Evolutionary conservation across 371 early-diverging fungal species (phyloP).

Genomic region (Phascolomyces articulosus): DNA sequence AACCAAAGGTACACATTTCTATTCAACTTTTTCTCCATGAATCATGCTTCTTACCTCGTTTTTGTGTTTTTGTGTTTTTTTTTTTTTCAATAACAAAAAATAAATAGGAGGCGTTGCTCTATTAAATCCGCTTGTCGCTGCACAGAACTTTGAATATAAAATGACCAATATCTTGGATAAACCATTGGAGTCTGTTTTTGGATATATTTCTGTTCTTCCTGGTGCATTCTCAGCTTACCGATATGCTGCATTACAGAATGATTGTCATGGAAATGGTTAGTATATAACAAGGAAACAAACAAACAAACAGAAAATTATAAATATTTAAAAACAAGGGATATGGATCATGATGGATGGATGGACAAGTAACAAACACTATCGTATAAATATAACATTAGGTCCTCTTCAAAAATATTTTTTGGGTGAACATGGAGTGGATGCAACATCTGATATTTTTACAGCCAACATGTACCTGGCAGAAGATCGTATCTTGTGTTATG

Average conservation of each 20-base stretch:
- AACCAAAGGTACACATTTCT: constrained; percentile 12
- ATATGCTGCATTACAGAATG: constrained; percentile 75
- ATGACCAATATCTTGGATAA: constrained; percentile 90
- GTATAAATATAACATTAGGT: constrained; percentile 21
- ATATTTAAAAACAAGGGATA: too few relatives aligned
- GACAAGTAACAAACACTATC: background rate
- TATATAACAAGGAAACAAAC: too few relatives aligned
- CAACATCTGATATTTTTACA: constrained; percentile 57
- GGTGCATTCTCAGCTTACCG: constrained; percentile 90
- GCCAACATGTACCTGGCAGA: constrained; percentile 85
- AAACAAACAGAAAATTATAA: too few relatives aligned
- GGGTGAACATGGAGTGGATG: constrained; percentile 56
- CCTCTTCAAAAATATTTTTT: constrained; percentile 81
- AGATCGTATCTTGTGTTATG: constrained; percentile 88
- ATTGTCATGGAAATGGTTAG: constrained; percentile 47
- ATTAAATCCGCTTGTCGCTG: constrained; percentile 85
- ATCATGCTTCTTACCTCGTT: background rate
- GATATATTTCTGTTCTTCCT: constrained; percentile 85
- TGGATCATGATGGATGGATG: too few relatives aligned
- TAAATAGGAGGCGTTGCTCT: constrained; percentile 68
- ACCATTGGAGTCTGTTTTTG: constrained; percentile 86
- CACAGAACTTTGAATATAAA: constrained; percentile 95
- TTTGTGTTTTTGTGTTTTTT: too few relatives aligned
- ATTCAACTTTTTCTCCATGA: too few relatives aligned
- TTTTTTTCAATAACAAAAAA: background rate